Evolutionary conservation across 164 flowering plant species (phyloP), one percentile per base, ranked within the genome.

Genomic region (Kingdonia uniflora): DNA sequence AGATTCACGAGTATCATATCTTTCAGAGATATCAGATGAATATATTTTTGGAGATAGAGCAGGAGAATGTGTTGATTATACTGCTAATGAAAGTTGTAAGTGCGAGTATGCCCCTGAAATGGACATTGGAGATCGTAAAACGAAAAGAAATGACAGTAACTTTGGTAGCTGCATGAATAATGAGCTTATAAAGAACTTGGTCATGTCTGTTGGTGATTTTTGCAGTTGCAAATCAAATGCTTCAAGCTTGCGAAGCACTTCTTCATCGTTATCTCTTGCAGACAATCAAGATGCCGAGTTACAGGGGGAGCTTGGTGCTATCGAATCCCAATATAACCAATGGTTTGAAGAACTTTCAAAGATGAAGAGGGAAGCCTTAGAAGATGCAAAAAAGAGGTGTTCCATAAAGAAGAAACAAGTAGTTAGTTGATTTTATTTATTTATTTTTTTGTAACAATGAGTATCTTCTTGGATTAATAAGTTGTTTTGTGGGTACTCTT

Each of bases 311-410:
- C 69, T 82, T 41, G 74, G 76, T 23, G 71, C 73, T 16, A 82
- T 84, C 24, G 82, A 79, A 29, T 14, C 71, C 11, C 82, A 80
- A 19, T 87, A 77, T 65, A 65, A 68, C 14, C 77, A 65, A 1
- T 71, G 74, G 69, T 67, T 78, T 52, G 55, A 53, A 21, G 87
- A 84, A 17, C 82, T 90, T 41, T 39, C 64, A 24, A 74, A 65
- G 65, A 66, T 70, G 81, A 75, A 73, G 48, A 78, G 76, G 61
- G 80, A 65, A 29, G 87, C 84, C 11, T 16, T 82, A 5, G 85
- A 84, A 58, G 60, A 45, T 33, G 80, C 75, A 39, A 84, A 63
- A 49, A 76, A 61, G 67, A 80, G 65, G 65, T 80, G 90, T 84
- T 57, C 54, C 6, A 23, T 58, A 16, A 79, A 72, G 78, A 76